Conservation (phyloP, 2,329 filamentous ascomycete genomes). For the Trichoderma sp. region DNA sequence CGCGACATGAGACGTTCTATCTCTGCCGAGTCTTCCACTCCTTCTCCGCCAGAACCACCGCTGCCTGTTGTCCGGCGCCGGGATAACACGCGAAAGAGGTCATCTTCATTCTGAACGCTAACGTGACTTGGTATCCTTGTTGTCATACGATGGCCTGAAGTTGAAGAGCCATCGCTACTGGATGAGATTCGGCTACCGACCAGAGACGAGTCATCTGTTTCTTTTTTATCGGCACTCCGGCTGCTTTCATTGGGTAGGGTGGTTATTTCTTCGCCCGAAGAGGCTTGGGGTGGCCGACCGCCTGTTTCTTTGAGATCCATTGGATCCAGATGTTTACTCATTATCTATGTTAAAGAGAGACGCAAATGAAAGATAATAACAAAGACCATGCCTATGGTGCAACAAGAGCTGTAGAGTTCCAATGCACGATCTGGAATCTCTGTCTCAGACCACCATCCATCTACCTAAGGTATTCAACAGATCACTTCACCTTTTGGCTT, state of each 20-base stretch:
- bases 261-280: not conserved
- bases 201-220: not conserved
- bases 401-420: not conserved
- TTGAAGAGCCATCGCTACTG: not conserved
- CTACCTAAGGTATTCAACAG: not conserved
- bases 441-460: not conserved
- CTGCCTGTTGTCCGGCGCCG: constrained; percentile 47
- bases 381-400: not conserved
- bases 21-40: constrained; percentile 48
- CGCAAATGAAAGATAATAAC: not conserved
- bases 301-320: not conserved
- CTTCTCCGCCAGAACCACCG: constrained; percentile 34
- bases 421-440: not conserved
- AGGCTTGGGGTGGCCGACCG: not conserved
- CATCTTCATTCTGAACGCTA: constrained; percentile 47
- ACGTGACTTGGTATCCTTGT: constrained; percentile 31
- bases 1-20: constrained; percentile 65
- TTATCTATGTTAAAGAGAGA: not conserved
- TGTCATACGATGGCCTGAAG: constrained; percentile 27
- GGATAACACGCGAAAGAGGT: constrained; percentile 52
- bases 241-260: not conserved
- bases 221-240: not conserved
- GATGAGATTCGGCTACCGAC: not conserved
- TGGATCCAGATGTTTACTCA: not conserved
- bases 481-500: not conserved